Conservation (phyloP, 805 yeast genomes). For the Teunomyces funiuensis region DNA sequence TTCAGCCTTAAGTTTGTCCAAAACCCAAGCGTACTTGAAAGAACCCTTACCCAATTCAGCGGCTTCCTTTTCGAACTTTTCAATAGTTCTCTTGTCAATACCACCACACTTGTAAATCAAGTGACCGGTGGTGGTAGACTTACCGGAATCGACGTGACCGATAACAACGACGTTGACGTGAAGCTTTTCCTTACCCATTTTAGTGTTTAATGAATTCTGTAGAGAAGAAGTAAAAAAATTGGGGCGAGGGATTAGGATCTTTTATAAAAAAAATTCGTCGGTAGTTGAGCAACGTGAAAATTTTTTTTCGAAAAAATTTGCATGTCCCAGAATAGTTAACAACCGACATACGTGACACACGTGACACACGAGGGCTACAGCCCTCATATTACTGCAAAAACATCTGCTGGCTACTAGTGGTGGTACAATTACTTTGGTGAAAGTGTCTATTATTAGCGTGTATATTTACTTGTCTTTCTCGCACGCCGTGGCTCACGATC, state of each 20-base stretch:
- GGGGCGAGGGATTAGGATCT: constrained; percentile 4
- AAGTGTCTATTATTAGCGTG: neutral
- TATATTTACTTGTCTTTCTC: constrained; percentile 7
- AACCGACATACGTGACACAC: constrained; percentile 1
- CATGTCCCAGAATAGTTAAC: constrained; percentile 1
- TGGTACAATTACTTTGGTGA: neutral
- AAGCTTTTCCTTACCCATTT: constrained; percentile 89
- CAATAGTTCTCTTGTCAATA: constrained; percentile 97
- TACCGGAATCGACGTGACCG: constrained; percentile 99
- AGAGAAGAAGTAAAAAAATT: constrained; percentile 12
- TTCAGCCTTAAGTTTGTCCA: constrained; percentile 94
- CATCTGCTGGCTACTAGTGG: too few species aligned
- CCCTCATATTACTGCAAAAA: constrained; percentile 6
- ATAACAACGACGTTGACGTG: constrained; percentile 99
- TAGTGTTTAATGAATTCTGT: constrained; percentile 12
- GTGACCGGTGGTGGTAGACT: constrained; percentile 99
- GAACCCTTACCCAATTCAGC: constrained; percentile 97
- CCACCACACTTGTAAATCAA: constrained; percentile 99
- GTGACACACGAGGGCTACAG: neutral
- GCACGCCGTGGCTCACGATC: constrained; percentile 9
- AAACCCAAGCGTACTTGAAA: constrained; percentile 97
- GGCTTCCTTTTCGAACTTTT: constrained; percentile 97
- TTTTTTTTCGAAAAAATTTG: neutral
- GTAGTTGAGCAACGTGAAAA: constrained; percentile 4
- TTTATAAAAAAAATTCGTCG: constrained; percentile 8